Conservation (phyloP, 2,329 filamentous ascomycete species). For the Iodosphaeria phyllophila region DNA sequence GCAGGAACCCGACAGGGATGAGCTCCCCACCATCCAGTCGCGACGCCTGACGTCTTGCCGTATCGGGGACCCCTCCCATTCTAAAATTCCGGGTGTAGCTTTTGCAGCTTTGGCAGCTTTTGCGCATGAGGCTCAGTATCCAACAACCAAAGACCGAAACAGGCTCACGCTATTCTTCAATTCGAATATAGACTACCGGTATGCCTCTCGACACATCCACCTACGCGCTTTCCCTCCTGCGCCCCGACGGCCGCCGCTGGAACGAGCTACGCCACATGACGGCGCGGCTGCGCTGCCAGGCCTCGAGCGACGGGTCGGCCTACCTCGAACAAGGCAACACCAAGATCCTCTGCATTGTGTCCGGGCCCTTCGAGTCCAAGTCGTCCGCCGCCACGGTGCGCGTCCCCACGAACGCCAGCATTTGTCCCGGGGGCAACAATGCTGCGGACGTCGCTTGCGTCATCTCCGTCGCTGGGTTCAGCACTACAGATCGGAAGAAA, state of each 20-base stretch:
- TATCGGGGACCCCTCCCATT: too few species aligned
- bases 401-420: conserved; percentile 2
- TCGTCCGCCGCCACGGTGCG: conserved; percentile 17
- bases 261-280: conserved; percentile 85
- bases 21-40: too few species aligned
- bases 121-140: too few species aligned
- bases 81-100: too few species aligned
- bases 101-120: too few species aligned
- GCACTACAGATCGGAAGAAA: conserved; percentile 68
- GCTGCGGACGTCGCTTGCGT: conserved; percentile 60
- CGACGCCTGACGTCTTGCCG: too few species aligned
- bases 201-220: conserved; percentile 95
- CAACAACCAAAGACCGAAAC: too few species aligned
- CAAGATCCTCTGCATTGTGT: conserved; percentile 83
- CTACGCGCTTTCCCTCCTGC: conserved; percentile 70
- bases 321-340: conserved; percentile 97
- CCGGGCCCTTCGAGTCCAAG: conserved; percentile 61
- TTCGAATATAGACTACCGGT: too few species aligned
- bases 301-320: conserved; percentile 78
- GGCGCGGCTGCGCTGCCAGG: conserved; percentile 81
- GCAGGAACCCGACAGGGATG: too few species aligned
- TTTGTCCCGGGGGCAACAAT: conserved; percentile 15
- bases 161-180: too few species aligned
- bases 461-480: conserved; percentile 75
- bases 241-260: conserved; percentile 77